Evolutionary conservation across 306 rosid genomes (phyloP), one percentile per base, ranked within the genome.

Genomic region (Gynostemma pentaphyllum): DNA sequence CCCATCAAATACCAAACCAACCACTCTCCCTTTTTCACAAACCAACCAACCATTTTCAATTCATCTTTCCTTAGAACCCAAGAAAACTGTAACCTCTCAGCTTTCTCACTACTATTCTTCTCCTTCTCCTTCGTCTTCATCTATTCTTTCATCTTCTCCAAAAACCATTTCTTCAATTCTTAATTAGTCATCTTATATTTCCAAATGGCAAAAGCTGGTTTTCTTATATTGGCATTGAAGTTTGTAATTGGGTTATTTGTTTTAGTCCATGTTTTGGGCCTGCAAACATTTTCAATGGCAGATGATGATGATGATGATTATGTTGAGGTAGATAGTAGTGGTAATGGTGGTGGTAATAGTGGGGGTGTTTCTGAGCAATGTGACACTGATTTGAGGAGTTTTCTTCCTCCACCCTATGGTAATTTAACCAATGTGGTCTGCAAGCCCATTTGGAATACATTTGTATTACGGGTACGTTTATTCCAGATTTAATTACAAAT

Each of bases 391-490:
- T 72, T 82, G 67, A 83, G 76, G 46, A 72, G 68, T 69, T 92
- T 88, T 61, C 91, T 92, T 52, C 99, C 88, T 10, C 88, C 99
- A 24, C 99, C 99, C 0, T 92, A 76, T 74, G 79, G 78, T 46
- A 92, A 92, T 59, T 64, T 85, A 66, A 68, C 99, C 48, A 57
- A 76, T 63, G 66, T 79, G 48, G 62, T 76, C 37, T 92, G 99
- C 72, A 88, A 61, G 72, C 95, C 97, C 48, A 75, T 92, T 13
- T 92, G 99, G 99, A 78, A 86, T 70, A 84, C 90, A 51, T 92
- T 78, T 71, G 90, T 86, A 41, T 66, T 92, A 75, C 82, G 95
- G 87, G 95, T 88, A 78, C 69, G 90, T 77, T 26, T 45, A 32
- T 32, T 32, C n/a, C n/a, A n/a, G n/a, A n/a, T n/a, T n/a, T n/a